Evolutionary conservation across 495 filamentous ascomycete genomes (phyloP), one percentile per base, ranked within the genome.

Genomic region (Tuber aestivum): DNA sequence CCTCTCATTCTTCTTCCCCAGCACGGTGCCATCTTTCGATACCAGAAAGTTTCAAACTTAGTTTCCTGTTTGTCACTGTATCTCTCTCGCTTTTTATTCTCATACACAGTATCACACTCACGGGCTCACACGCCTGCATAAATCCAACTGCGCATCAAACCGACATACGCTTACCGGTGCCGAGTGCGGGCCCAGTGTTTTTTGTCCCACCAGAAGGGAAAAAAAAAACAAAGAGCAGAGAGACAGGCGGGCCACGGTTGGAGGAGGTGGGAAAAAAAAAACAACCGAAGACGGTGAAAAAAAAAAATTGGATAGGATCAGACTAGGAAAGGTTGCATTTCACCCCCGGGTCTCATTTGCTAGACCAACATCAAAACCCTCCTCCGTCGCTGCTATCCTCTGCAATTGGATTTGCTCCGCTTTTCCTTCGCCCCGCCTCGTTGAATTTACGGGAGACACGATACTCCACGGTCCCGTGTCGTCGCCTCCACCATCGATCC

Each of bases 401-500:
- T 79, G 73, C 73, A 79, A 79, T 79, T 79, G 78, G 78, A 68
- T 56, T 73, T 79, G 72, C 69, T 75, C 76, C 61, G 45, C 72
- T 72, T 79, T 41, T 74, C 44, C 72, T 79, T 78, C 76, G 72
- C 77, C 72, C 77, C 78, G 61, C 78, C 76, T 72, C 41, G 27
- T 65, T 65, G 70, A 79, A 79, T 77, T 77, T 79, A 79, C 48
- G 79, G 78, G 78, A 79, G 78, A 79, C 78, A 79, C 78, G 77
- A 79, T 79, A 79, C 78, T 79, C 78, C 76, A 73, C 72, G 72
- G 70, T 76, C 69, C 77, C 76, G 75, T 74, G 75, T 72, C 72
- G 77, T 75, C 76, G 74, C 76, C 78, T 79, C 73, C 70, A 70
- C 77, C 76, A 79, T 79, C 78, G 72, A 79, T 79, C 76, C 35